Evolutionary conservation across 2,329 filamentous ascomycete species (phyloP).

Genomic region (Aspergillus tanneri): DNA sequence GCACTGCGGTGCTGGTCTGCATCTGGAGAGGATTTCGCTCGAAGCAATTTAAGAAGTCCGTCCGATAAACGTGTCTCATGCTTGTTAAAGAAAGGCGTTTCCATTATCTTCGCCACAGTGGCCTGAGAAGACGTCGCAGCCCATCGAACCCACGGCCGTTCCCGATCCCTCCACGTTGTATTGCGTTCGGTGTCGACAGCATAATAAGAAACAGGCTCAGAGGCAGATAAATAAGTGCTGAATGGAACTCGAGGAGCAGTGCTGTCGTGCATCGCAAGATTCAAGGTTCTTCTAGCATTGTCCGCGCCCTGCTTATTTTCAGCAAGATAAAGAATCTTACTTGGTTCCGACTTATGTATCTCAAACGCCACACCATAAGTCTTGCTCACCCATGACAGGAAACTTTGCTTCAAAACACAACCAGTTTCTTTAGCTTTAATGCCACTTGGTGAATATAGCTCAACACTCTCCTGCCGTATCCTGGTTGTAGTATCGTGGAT

Average conservation of each 20-base stretch:
- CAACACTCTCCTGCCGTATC: constrained; percentile 31
- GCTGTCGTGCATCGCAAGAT: constrained; percentile 29
- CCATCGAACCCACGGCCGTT: constrained; percentile 42
- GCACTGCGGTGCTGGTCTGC: background rate
- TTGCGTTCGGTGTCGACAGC: constrained; percentile 23
- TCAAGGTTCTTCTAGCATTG: constrained; percentile 35
- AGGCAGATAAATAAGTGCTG: constrained; percentile 36
- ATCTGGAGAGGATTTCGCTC: constrained; percentile 11
- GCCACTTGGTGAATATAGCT: constrained; percentile 19
- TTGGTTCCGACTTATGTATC: constrained; percentile 15
- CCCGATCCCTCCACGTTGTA: constrained; percentile 33
- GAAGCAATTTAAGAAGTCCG: constrained; percentile 34
- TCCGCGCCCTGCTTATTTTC: constrained; percentile 34
- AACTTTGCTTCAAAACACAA: constrained; percentile 23
- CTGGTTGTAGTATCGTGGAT: constrained; percentile 31
- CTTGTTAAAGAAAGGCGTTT: constrained; percentile 30
- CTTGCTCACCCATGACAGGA: constrained; percentile 36
- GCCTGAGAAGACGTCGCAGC: constrained; percentile 27
- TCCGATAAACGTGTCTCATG: constrained; percentile 33
- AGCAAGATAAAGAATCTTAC: constrained; percentile 35
- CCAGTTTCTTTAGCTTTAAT: constrained; percentile 15
- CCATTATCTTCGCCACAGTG: constrained; percentile 15
- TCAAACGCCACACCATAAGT: constrained; percentile 34
- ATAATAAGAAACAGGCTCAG: constrained; percentile 28
- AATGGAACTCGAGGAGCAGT: constrained; percentile 27